Percentiles rank a stretch among this genome's conserved stretches.
Evolutionary conservation across 2,329 filamentous ascomycete genomes (phyloP).

Genomic region (Fusarium nurragi): DNA sequence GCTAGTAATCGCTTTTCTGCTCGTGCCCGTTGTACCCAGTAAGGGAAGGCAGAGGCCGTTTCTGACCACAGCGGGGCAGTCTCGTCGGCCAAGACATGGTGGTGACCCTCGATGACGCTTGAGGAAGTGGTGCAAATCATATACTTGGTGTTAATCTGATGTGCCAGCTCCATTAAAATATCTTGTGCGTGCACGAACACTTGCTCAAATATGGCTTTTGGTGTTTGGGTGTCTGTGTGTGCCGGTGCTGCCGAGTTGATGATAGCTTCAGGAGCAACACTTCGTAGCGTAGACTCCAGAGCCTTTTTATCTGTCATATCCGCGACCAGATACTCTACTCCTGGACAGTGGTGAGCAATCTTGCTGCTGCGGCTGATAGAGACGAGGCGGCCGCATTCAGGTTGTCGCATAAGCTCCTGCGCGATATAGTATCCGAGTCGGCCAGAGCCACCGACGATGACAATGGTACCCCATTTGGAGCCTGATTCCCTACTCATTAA

Average conservation of each 20-base stretch:
- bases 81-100: background rate
- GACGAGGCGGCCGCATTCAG: background rate
- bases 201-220: background rate
- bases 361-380: background rate
- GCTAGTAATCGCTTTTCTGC: background rate
- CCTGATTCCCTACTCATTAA: background rate
- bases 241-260: background rate
- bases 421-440: background rate
- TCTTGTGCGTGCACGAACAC: background rate
- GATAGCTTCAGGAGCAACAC: background rate
- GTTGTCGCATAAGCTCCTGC: background rate
- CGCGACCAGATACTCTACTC: background rate
- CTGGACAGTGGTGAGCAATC: background rate
- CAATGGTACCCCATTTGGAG: background rate
- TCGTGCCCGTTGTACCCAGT: background rate
- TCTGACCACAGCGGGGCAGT: background rate
- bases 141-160: background rate
- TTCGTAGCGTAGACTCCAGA: background rate
- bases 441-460: background rate
- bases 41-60: background rate
- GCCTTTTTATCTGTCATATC: background rate
- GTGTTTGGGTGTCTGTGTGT: background rate
- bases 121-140: background rate
- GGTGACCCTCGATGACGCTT: background rate
- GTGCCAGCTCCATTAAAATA: background rate